phyloP scores from a whole-genome alignment of 2,329 filamentous ascomycete genomes.

The Neofusicoccum parvum region DNA sequence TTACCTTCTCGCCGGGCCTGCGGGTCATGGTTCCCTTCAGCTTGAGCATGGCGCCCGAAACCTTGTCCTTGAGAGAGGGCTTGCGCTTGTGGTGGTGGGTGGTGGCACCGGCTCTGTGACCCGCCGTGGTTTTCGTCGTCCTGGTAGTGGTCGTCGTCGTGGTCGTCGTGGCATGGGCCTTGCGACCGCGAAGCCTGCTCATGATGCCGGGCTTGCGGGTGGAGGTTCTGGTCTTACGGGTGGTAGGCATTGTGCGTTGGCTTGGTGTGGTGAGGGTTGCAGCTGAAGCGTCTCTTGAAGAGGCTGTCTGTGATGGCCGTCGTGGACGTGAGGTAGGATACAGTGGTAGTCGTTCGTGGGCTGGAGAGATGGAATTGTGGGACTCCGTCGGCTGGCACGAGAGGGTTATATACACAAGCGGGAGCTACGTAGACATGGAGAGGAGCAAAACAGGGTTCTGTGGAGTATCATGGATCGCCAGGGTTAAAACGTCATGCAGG shows the following conservation, averaged over 20 bases:
- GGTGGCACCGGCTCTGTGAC: not conserved
- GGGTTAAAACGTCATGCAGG: conserved; percentile 21
- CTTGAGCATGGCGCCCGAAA: conserved; percentile 74
- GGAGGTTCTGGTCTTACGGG: conserved; percentile 38
- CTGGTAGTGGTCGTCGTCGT: conserved; percentile 44
- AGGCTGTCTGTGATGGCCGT: not conserved
- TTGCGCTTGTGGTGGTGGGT: conserved; percentile 67
- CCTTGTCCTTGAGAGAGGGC: conserved; percentile 72
- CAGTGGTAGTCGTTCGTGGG: not conserved
- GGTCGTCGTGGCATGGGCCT: conserved; percentile 32
- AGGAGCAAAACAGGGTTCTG: conserved; percentile 15
- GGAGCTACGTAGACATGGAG: not conserved
- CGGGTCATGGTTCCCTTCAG: conserved; percentile 70
- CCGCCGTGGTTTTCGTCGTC: conserved; percentile 40
- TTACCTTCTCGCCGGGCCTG: conserved; percentile 70
- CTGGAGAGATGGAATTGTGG: not conserved
- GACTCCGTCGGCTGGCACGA: not conserved
- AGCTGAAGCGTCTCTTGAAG: conserved; percentile 12
- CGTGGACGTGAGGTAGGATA: not conserved
- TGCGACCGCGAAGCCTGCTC: conserved; percentile 52
- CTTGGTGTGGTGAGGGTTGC: not conserved
- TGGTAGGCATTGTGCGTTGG: conserved; percentile 28
- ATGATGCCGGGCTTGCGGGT: conserved; percentile 55
- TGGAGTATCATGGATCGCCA: not conserved
- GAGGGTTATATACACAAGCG: not conserved